phyloP scores from a whole-genome alignment of 768 basidiomycete genomes.

The Leccinum subtestaceum region DNA sequence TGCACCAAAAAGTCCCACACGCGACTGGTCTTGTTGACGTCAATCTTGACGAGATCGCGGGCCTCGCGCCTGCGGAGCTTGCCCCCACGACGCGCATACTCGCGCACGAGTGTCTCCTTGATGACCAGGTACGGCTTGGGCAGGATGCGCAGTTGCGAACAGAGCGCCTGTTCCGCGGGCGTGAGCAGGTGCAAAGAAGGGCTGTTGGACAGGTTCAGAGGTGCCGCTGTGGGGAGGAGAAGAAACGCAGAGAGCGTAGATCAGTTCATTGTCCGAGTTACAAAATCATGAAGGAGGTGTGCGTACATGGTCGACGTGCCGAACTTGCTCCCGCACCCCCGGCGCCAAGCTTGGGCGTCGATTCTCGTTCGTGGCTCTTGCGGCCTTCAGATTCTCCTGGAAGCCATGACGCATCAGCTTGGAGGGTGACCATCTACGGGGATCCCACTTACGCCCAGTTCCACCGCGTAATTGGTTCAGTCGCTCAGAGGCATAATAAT shows the following conservation, averaged over 20 bases:
- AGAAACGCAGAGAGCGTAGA: background rate
- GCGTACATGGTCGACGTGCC: conserved; percentile 43
- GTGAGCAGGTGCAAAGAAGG: conserved; percentile 89
- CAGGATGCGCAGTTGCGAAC: conserved; percentile 84
- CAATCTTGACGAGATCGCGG: conserved; percentile 86
- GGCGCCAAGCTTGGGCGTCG: conserved; percentile 48
- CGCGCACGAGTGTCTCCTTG: conserved; percentile 92
- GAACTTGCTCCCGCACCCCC: conserved; percentile 36
- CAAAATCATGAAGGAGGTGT: background rate
- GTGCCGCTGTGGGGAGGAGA: conserved; percentile 40
- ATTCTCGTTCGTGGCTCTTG: conserved; percentile 59
- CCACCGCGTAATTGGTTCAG: conserved; percentile 45
- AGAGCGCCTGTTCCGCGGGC: conserved; percentile 81
- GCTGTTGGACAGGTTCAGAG: conserved; percentile 89
- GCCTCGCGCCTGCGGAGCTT: conserved; percentile 87
- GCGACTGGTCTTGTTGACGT: conserved; percentile 87
- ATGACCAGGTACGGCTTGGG: conserved; percentile 95
- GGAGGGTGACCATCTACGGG: background rate
- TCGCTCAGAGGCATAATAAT: conserved; percentile 54
- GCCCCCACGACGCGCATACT: conserved; percentile 87
- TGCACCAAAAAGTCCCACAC: conserved; percentile 94
- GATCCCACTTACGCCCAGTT: conserved; percentile 41
- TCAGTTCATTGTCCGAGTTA: background rate
- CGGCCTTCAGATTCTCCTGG: conserved; percentile 48
- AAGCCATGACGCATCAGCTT: background rate